Evolutionary conservation across 2,329 filamentous ascomycete genomes (phyloP), one percentile per base, ranked within the genome.

Genomic region (Cryphonectria naterciae): DNA sequence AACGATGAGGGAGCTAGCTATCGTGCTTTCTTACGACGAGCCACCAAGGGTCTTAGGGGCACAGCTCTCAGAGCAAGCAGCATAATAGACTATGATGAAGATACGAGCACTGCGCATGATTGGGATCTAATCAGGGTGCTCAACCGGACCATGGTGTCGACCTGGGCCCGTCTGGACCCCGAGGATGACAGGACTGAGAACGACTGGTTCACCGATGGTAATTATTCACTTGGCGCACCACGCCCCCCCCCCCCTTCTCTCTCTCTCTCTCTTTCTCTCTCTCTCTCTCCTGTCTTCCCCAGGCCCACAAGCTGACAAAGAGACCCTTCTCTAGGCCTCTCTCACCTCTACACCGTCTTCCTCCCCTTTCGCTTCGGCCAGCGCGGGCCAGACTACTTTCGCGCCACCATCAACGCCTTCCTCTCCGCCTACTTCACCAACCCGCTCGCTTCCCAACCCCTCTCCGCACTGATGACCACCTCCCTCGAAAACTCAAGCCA

Each of bases 401-500:
- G 72, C 37, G 65, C 73, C 6, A 75, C 75, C 1, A 67, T 76
- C 4, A 75, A 70, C 37, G 74, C 73, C 61, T 70, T 76, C 25
- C 70, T 73, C 28, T 74, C 65, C 22, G 74, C 69, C 52, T 77
- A 77, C 62, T 76, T 74, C 68, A 76, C 76, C 41, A 74, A 67
- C 43, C 74, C 75, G 4, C 66, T 74, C 11, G 67, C 76, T 19
- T 62, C 71, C n/a, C 43, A 69, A 6, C 61, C 68, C 17, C 49
- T 68, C 10, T 37, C 56, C 2, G 74, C 73, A 6, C 17, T 74
- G 22, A 49, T 11, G 46, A n/a, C 46, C 54, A 5, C 4, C 25
- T 13, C 32, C 4, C 25, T 17, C 5, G 56, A 35, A 1, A 4
- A 37, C 2, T 1, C 3, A 39, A 15, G 22, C 0, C n/a, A 19